Percentiles rank a stretch among this genome's conserved stretches.
phyloP scores from a whole-genome alignment of 148 eudicot species.

The Camellia sinensis region DNA sequence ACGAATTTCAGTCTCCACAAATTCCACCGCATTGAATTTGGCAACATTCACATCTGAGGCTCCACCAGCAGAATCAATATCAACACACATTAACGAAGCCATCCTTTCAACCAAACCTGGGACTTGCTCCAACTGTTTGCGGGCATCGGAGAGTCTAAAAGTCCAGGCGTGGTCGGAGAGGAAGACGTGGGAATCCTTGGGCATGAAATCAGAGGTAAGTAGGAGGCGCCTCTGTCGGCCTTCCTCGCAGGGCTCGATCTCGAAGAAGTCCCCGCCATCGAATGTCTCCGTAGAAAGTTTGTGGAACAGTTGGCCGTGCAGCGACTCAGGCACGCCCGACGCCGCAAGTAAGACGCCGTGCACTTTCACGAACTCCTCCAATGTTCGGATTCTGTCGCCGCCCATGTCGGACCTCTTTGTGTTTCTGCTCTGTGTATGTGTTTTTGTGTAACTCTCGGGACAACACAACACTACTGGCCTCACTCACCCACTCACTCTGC shows the following conservation, averaged over 20 bases:
- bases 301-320: conserved; percentile 57
- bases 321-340: conserved; percentile 58
- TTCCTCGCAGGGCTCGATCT: conserved; percentile 66
- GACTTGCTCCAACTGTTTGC: conserved; percentile 85
- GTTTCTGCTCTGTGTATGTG: no score
- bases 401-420: conserved; percentile 28
- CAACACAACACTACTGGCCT: no score
- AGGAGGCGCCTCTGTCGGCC: conserved; percentile 74
- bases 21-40: conserved; percentile 37
- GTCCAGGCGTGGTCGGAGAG: conserved; percentile 97
- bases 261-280: conserved; percentile 80
- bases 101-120: conserved; percentile 96
- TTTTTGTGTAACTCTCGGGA: no score
- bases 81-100: conserved; percentile 94
- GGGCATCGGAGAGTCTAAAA: conserved; percentile 84
- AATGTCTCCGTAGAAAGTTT: conserved; percentile 72
- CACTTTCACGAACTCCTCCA: conserved; percentile 62
- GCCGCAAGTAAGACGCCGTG: conserved; percentile 71
- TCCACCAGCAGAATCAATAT: conserved; percentile 30
- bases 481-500: no score
- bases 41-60: conserved; percentile 31
- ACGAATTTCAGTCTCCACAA: conserved; percentile 56
- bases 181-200: conserved; percentile 57
- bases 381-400: conserved; percentile 28
- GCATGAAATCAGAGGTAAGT: conserved; percentile 37